phyloP scores from a whole-genome alignment of 331 rosid genomes.

The Arachis monticola region DNA sequence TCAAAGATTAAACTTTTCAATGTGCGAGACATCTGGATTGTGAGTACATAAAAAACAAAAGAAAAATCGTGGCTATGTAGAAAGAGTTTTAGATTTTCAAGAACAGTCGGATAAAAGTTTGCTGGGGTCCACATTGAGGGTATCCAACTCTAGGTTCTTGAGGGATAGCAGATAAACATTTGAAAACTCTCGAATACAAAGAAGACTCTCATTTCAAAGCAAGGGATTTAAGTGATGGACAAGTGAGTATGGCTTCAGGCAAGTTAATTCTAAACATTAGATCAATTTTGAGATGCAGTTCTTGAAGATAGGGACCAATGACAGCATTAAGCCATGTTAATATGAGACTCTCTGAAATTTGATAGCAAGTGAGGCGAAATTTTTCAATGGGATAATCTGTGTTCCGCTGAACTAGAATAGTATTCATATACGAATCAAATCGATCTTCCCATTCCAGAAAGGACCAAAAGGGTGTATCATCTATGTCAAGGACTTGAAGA shows the following conservation, averaged over 20 bases:
- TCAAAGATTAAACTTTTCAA: neutral
- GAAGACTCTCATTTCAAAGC: neutral
- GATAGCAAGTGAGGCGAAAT: neutral
- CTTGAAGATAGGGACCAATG: neutral
- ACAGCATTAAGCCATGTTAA: neutral
- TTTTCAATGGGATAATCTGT: neutral
- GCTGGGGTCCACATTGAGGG: no score
- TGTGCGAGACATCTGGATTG: neutral
- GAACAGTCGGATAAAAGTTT: neutral
- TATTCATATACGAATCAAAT: no score
- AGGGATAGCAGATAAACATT: neutral
- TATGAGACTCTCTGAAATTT: no score
- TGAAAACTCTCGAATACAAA: neutral
- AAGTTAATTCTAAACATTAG: no score
- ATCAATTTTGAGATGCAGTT: neutral
- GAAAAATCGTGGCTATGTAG: no score
- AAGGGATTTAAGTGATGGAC: neutral
- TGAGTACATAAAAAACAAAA: no score
- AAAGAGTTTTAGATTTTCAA: neutral
- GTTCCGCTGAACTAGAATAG: no score
- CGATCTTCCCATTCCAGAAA: no score
- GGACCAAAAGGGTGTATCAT: no score
- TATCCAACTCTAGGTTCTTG: neutral
- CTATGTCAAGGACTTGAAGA: no score
- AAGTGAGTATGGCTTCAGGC: neutral